Conservation (phyloP, 805 yeast species). For the Priceomyces fermenticarens region DNA sequence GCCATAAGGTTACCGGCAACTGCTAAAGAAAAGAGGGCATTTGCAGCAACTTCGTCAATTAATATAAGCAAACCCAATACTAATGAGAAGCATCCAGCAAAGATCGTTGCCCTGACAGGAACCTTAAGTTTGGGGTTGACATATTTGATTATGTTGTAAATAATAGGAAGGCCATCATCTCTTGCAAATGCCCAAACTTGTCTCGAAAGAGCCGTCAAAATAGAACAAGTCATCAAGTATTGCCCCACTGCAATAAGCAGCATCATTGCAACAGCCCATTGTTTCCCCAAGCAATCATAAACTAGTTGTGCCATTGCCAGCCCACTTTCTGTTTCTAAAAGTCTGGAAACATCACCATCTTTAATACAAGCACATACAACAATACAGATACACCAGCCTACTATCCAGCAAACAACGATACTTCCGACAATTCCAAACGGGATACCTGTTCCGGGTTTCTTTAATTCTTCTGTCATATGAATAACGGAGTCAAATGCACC, state of each 20-base stretch:
- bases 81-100: slow-evolving; percentile 49
- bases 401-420: slow-evolving; percentile 51
- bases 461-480: slow-evolving; percentile 71
- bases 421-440: slow-evolving; percentile 65
- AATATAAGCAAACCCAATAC: slow-evolving; percentile 56
- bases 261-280: slow-evolving; percentile 66
- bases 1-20: slow-evolving; percentile 63
- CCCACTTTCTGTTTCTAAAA: slow-evolving; percentile 48
- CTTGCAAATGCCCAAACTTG: slow-evolving; percentile 76
- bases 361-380: slow-evolving; percentile 54
- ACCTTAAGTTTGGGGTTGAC: slow-evolving; percentile 57
- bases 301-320: slow-evolving; percentile 66
- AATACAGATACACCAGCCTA: slow-evolving; percentile 58
- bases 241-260: slow-evolving; percentile 56
- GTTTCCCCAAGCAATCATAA: slow-evolving; percentile 58
- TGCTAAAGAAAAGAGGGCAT: slow-evolving; percentile 64
- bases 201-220: slow-evolving; percentile 62
- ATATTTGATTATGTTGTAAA: slow-evolving; percentile 48
- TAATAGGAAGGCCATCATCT: slow-evolving; percentile 71
- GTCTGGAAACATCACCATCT: slow-evolving; percentile 38
- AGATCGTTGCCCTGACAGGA: slow-evolving; percentile 62
- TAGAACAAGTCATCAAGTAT: slow-evolving; percentile 63
- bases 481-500: slow-evolving; percentile 72
- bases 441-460: slow-evolving; percentile 57
- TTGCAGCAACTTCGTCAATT: slow-evolving; percentile 58